Conservation (phyloP, 495 filamentous ascomycete species). For the Penicillium odoratum region DNA sequence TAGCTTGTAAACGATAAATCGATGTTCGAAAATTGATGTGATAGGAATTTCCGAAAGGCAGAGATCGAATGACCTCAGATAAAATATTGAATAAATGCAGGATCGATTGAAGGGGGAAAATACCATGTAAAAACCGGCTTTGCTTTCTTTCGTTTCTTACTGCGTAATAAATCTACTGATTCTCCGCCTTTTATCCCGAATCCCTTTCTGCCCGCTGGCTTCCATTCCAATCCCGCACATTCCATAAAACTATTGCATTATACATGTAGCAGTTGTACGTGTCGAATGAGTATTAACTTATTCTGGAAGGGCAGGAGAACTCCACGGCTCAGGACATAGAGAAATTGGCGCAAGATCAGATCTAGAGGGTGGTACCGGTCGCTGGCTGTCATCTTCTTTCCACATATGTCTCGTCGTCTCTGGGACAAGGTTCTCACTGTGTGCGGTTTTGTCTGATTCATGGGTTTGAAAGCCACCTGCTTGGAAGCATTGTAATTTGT, state of each 20-base stretch:
- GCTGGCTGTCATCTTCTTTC: constrained; percentile 66
- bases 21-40: neutral
- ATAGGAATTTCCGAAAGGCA: constrained; percentile 1
- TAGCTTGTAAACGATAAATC: neutral
- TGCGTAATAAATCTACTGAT: constrained; percentile 14
- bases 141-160: constrained; percentile 3
- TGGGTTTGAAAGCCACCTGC: constrained; percentile 31
- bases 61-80: neutral
- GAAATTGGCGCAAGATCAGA: no score
- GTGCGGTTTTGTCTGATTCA: constrained; percentile 36
- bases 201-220: neutral
- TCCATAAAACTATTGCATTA: neutral
- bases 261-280: constrained; percentile 73
- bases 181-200: constrained; percentile 19
- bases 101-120: constrained; percentile 9
- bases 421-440: constrained; percentile 16
- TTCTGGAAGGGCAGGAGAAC: constrained; percentile 70
- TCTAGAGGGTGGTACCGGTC: constrained; percentile 63
- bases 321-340: no score
- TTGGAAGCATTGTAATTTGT: constrained; percentile 55
- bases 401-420: constrained; percentile 3
- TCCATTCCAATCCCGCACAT: neutral
- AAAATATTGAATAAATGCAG: neutral
- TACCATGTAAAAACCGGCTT: constrained; percentile 22
- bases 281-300: constrained; percentile 64